Conservation (phyloP, 257 asterid species). For the Craterostigma plantagineum region DNA sequence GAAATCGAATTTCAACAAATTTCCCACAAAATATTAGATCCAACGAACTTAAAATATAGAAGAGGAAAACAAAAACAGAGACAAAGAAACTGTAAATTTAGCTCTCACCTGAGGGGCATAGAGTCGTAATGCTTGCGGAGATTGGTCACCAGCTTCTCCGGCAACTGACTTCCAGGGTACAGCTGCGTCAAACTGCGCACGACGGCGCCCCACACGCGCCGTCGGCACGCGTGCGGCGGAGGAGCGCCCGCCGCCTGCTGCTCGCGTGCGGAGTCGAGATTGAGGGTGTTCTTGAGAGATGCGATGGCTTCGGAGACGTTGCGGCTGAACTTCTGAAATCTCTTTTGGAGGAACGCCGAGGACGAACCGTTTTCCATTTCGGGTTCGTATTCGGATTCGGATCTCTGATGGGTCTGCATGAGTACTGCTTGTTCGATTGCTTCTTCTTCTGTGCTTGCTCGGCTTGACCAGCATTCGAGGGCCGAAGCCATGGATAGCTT, state of each 20-base stretch:
- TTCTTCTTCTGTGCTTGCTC: slow-evolving; percentile 83
- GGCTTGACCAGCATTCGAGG: slow-evolving; percentile 90
- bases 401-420: slow-evolving; percentile 72
- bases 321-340: slow-evolving; percentile 64
- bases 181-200: slow-evolving; percentile 90
- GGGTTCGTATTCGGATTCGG: slow-evolving; percentile 39
- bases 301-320: slow-evolving; percentile 91
- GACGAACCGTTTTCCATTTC: slow-evolving; percentile 39
- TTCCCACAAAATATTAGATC: no score
- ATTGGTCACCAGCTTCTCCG: slow-evolving; percentile 84
- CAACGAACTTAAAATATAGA: no score
- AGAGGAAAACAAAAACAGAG: no score
- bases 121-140: slow-evolving; percentile 94
- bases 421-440: slow-evolving; percentile 67
- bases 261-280: slow-evolving; percentile 57
- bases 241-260: slow-evolving; percentile 14
- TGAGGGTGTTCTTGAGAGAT: slow-evolving; percentile 65
- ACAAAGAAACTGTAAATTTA: no score
- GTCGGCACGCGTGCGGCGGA: slow-evolving; percentile 48
- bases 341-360: slow-evolving; percentile 52
- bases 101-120: slow-evolving; percentile 61
- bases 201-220: slow-evolving; percentile 72
- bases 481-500: slow-evolving; percentile 86
- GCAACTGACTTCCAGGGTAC: slow-evolving; percentile 93
- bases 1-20: no score